A percentile compares a stretch with the other conserved stretches of the same genome.
Evolutionary conservation across 345 rosid genomes (phyloP).

Genomic region (Eucalyptus leucophloia): DNA sequence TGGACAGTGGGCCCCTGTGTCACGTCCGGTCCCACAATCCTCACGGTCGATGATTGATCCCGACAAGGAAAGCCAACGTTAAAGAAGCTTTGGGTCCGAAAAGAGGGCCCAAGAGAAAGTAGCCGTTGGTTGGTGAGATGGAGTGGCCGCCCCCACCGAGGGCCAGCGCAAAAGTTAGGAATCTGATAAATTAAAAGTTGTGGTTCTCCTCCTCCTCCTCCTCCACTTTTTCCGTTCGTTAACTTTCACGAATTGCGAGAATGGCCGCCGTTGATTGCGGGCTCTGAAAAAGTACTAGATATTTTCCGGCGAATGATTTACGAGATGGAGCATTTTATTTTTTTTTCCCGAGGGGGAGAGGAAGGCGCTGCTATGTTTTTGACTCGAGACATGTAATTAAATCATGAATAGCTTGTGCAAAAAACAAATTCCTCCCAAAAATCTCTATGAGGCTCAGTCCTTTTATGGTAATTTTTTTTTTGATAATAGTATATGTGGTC

Average conservation of each 20-base stretch:
- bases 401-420: neutral
- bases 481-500: too few relatives aligned
- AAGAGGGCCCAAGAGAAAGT: neutral
- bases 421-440: neutral
- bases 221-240: neutral
- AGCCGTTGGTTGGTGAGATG: neutral
- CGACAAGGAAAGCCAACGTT: neutral
- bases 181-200: neutral
- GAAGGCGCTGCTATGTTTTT: neutral
- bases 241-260: neutral
- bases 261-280: neutral
- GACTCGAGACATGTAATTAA: too few relatives aligned
- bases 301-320: neutral
- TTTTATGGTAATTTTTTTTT: too few relatives aligned
- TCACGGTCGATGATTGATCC: neutral
- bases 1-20: neutral
- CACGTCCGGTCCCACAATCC: neutral
- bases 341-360: neutral
- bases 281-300: neutral
- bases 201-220: neutral
- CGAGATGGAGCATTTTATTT: neutral
- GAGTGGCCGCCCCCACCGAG: neutral
- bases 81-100: neutral
- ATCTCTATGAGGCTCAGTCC: neutral
- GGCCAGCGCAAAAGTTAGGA: neutral